phyloP scores from a whole-genome alignment of 176 grass and related monocot genomes.

The Juncus effusus region DNA sequence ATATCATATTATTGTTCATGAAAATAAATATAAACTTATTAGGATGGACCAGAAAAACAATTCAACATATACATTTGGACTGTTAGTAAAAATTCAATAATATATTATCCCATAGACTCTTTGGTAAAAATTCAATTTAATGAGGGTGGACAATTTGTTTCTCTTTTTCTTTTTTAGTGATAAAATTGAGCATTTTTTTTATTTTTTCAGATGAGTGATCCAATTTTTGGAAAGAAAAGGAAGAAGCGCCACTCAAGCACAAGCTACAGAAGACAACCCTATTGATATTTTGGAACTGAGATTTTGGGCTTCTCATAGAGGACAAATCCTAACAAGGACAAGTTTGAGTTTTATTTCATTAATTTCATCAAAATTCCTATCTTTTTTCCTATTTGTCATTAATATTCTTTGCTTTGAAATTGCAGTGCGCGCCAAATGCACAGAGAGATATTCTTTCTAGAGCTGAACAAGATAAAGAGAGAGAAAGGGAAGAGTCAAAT shows the following conservation, averaged over 20 bases:
- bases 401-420: constrained; percentile 32
- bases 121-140: too few species aligned
- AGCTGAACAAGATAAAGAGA: too few species aligned
- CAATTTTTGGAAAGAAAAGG: constrained; percentile 94
- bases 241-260: constrained; percentile 47
- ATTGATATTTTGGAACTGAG: constrained; percentile 76
- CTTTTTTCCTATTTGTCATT: constrained; percentile 26
- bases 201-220: constrained; percentile 70
- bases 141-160: too few species aligned
- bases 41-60: constrained; percentile 77
- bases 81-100: constrained; percentile 67
- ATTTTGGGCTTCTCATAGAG: constrained; percentile 95
- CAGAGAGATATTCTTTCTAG: too few species aligned
- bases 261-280: constrained; percentile 61
- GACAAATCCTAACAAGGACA: constrained; percentile 95
- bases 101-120: too few species aligned
- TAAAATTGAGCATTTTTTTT: not conserved
- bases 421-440: constrained; percentile 82
- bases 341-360: constrained; percentile 28
- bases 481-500: too few species aligned
- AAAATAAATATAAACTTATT: not conserved
- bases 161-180: too few species aligned
- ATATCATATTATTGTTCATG: not conserved
- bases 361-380: constrained; percentile 12
- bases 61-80: constrained; percentile 50